These are phyloP conservation scores for Ramaria sp. DNA, from an alignment of 768 basidiomycete genomes.

Conservation along the genomic window DNA sequence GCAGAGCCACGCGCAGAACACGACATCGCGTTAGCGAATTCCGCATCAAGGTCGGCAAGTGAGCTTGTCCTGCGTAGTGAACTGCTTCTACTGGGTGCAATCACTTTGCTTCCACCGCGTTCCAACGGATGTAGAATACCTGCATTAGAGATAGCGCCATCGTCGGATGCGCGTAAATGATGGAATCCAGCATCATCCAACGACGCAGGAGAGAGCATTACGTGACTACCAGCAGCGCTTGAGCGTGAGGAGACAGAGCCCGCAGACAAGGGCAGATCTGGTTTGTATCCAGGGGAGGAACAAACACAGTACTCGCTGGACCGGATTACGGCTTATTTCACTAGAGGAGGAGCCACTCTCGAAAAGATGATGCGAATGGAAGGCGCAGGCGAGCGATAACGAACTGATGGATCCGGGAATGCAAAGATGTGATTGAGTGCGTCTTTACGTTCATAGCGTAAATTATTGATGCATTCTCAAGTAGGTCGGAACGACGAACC, in stretches of 20 bases:
- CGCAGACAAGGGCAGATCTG: conserved; percentile 38
- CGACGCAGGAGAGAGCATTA: conserved; percentile 37
- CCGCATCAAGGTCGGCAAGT: conserved; percentile 64
- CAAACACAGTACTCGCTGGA: conserved; percentile 64
- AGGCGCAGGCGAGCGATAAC: conserved; percentile 40
- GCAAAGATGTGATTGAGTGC: conserved; percentile 56
- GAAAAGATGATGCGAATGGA: conserved; percentile 64
- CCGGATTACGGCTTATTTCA: conserved; percentile 29
- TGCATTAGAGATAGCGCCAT: conserved; percentile 53
- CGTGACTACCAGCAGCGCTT: not conserved
- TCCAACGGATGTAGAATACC: too few relatives aligned
- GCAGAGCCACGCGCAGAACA: conserved; percentile 20
- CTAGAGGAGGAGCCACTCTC: conserved; percentile 32
- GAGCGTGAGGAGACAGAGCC: conserved; percentile 26
- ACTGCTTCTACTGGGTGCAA: conserved; percentile 53
- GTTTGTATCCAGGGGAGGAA: conserved; percentile 65
- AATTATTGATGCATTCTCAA: not conserved
- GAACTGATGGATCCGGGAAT: conserved; percentile 35
- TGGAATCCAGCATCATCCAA: conserved; percentile 27
- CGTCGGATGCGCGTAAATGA: conserved; percentile 50
- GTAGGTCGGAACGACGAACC: conserved; percentile 39
- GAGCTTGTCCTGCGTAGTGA: conserved; percentile 57
- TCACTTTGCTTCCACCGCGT: conserved; percentile 39
- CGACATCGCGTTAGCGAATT: conserved; percentile 31
- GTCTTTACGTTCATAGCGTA: conserved; percentile 40